phyloP scores from a whole-genome alignment of 129 eudicot species.

The Mikania micrantha region DNA sequence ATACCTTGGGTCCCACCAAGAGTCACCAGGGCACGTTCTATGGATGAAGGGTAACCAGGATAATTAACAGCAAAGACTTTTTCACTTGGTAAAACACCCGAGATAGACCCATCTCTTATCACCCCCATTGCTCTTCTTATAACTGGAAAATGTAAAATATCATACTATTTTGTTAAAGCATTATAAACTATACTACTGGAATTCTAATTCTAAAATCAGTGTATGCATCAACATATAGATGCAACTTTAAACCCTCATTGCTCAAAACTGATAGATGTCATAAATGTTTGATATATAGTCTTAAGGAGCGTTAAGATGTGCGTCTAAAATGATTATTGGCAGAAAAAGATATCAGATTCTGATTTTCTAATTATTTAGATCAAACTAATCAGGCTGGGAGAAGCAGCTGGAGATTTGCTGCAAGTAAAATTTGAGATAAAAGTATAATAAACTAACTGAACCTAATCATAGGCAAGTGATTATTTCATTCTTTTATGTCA shows the following conservation, averaged over 20 bases:
- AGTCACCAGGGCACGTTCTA: constrained; percentile 63
- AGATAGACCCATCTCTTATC: constrained; percentile 57
- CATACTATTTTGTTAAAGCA: neutral
- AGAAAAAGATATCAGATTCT: neutral
- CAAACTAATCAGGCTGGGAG: neutral
- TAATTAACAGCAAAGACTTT: constrained; percentile 67
- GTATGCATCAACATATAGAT: neutral
- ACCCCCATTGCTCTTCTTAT: constrained; percentile 47
- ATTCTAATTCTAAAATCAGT: neutral
- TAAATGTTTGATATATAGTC: neutral
- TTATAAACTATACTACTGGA: neutral
- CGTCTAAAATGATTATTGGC: neutral
- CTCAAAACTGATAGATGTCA: neutral
- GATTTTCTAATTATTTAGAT: neutral
- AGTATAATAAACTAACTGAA: neutral
- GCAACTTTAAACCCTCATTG: neutral
- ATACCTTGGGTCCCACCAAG: constrained; percentile 77
- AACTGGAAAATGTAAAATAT: neutral
- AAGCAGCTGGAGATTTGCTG: neutral
- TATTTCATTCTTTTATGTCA: neutral
- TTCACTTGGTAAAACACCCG: constrained; percentile 54
- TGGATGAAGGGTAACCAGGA: constrained; percentile 91
- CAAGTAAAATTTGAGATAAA: neutral
- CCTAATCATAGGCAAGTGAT: neutral
- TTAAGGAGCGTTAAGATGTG: neutral